These are phyloP conservation scores for Pestalotiopsis sp. DNA, from an alignment of 2,329 filamentous ascomycete genomes.

Conservation along the genomic window DNA sequence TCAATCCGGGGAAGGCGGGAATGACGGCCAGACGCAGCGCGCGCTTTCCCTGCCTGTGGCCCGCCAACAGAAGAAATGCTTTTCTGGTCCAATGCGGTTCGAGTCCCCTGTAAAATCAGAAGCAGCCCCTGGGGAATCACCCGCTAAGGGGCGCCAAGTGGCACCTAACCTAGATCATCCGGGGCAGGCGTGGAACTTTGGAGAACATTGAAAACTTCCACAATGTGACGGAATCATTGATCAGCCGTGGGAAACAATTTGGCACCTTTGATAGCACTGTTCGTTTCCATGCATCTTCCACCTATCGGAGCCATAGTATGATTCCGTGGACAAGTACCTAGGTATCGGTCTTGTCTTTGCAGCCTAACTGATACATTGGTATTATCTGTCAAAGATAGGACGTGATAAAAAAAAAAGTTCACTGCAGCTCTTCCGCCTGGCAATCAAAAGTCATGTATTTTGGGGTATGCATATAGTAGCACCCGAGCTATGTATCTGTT, in stretches of 20 bases:
- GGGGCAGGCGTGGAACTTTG: background rate
- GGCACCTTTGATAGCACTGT: background rate
- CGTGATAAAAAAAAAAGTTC: background rate
- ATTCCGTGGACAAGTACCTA: background rate
- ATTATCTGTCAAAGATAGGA: background rate
- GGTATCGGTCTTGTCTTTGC: background rate
- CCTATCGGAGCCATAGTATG: background rate
- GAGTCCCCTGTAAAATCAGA: background rate
- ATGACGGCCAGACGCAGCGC: background rate
- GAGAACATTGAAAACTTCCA: background rate
- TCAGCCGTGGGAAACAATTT: background rate
- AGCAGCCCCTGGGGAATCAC: background rate
- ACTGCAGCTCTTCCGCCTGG: background rate
- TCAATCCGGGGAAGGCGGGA: slow-evolving; percentile 7
- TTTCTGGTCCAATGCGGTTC: background rate
- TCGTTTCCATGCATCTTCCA: background rate
- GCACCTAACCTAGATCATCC: background rate
- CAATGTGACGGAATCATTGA: background rate
- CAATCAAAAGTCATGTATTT: too few relatives aligned
- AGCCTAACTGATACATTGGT: background rate
- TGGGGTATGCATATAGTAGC: too few relatives aligned
- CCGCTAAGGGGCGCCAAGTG: background rate
- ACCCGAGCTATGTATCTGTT: too few relatives aligned
- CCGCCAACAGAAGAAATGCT: background rate
- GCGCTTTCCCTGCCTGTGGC: background rate